Percentiles rank a stretch among this genome's conserved stretches.
phyloP scores from a whole-genome alignment of 345 rosid species.

The Clarkia xantiana region DNA sequence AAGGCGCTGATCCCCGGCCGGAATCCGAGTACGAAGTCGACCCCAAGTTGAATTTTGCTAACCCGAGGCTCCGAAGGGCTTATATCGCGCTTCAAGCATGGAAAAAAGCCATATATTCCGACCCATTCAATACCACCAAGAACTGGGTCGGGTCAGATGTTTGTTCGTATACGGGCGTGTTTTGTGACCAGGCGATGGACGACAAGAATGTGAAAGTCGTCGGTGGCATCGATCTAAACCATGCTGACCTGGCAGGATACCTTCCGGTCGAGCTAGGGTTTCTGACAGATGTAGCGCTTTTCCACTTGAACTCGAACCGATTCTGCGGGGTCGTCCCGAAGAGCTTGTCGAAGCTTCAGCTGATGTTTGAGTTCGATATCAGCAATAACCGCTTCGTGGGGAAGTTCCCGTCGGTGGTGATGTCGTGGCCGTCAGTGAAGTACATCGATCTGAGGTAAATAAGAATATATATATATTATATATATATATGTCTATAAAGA shows the following conservation, averaged over 20 bases:
- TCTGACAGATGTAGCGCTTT: conserved; percentile 40
- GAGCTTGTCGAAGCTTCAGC: conserved; percentile 27
- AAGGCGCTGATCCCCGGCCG: conserved; percentile 17
- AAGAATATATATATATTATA: too few relatives aligned
- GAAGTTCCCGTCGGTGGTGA: conserved; percentile 36
- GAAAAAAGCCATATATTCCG: conserved; percentile 65
- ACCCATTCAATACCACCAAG: conserved; percentile 48
- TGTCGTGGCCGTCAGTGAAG: conserved; percentile 40
- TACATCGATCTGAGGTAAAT: conserved; percentile 28
- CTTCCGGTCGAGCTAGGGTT: conserved; percentile 58
- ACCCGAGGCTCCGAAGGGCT: conserved; percentile 45
- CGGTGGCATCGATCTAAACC: conserved; percentile 57
- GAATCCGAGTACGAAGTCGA: conserved; percentile 22
- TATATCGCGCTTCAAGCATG: conserved; percentile 62
- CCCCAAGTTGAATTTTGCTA: conserved; percentile 26
- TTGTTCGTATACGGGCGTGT: conserved; percentile 55
- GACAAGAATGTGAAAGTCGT: conserved; percentile 37
- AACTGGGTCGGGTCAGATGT: conserved; percentile 67
- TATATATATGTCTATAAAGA: too few relatives aligned
- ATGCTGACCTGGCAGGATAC: conserved; percentile 71
- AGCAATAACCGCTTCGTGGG: conserved; percentile 84
- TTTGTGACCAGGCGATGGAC: conserved; percentile 52
- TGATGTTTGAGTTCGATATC: conserved; percentile 67
- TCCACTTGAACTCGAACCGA: conserved; percentile 65
- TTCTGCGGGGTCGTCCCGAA: conserved; percentile 71